These are phyloP conservation scores for Syncephalastrum contaminatum DNA, from an alignment of 371 early-diverging fungal genomes.

Conservation along the genomic window DNA sequence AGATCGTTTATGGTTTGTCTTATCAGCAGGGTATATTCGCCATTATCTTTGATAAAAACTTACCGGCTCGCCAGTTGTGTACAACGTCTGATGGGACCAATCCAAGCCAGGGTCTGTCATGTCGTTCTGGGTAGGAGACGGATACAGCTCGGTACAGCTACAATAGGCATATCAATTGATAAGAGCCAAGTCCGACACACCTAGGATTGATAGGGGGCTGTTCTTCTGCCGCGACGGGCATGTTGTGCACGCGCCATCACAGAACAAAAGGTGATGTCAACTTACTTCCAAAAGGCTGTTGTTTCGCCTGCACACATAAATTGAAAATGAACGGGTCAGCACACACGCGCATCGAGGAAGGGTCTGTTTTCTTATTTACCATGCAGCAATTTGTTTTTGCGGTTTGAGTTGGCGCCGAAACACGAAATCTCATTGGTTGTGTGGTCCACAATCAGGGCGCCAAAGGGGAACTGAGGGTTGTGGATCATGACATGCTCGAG, in stretches of 20 bases:
- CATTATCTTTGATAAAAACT: constrained; percentile 6
- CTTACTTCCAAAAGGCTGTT: constrained; percentile 40
- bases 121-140: constrained; percentile 32
- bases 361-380: constrained; percentile 11
- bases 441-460: constrained; percentile 35
- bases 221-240: too few species aligned
- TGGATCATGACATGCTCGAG: constrained; percentile 30
- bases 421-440: constrained; percentile 34
- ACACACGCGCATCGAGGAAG: background rate
- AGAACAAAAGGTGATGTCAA: background rate
- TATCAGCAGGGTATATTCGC: constrained; percentile 8
- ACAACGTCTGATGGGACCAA: constrained; percentile 36
- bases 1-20: background rate
- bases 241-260: too few species aligned
- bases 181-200: constrained; percentile 2
- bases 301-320: constrained; percentile 26
- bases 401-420: constrained; percentile 32
- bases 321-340: background rate
- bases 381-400: constrained; percentile 31
- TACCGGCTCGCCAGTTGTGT: constrained; percentile 41
- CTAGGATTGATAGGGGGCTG: background rate
- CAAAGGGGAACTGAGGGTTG: constrained; percentile 30
- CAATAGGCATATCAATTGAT: constrained; percentile 17
- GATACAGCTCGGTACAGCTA: constrained; percentile 39
- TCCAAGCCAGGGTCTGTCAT: constrained; percentile 30